Evolutionary conservation across 257 asterid genomes (phyloP).

Genomic region (Datura wrightii): DNA sequence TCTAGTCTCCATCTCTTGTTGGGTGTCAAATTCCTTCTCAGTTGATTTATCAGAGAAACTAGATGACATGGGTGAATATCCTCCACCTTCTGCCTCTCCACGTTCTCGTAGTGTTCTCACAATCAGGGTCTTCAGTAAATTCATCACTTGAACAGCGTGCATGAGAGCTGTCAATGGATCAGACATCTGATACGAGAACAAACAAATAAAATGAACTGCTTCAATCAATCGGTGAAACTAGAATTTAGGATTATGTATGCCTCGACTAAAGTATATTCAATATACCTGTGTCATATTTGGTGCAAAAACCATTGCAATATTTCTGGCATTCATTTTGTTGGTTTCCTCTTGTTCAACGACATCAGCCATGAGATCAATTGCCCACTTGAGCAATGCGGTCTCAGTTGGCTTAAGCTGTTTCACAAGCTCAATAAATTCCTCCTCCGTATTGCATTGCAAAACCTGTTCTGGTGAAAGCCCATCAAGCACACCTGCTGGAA

Average conservation of each 20-base stretch:
- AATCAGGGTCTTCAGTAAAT: slow-evolving; percentile 84
- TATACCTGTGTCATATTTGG: slow-evolving; percentile 96
- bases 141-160: slow-evolving; percentile 99
- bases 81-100: slow-evolving; percentile 57
- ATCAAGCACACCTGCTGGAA: slow-evolving; percentile 88
- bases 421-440: slow-evolving; percentile 70
- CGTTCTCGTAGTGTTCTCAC: slow-evolving; percentile 77
- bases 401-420: slow-evolving; percentile 81
- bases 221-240: neutral
- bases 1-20: slow-evolving; percentile 74
- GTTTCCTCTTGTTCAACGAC: slow-evolving; percentile 88
- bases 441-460: slow-evolving; percentile 74
- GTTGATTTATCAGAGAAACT: slow-evolving; percentile 55
- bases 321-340: slow-evolving; percentile 95
- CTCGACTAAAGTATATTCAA: neutral
- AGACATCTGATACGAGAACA: slow-evolving; percentile 70
- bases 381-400: slow-evolving; percentile 84
- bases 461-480: slow-evolving; percentile 91
- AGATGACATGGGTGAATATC: slow-evolving; percentile 66
- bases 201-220: neutral
- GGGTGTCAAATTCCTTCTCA: slow-evolving; percentile 57
- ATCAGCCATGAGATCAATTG: slow-evolving; percentile 94
- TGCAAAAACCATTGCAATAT: slow-evolving; percentile 95
- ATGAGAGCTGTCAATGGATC: slow-evolving; percentile 96
- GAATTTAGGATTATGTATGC: neutral